Evolutionary conservation across 305 asterid genomes (phyloP), one percentile per base, ranked within the genome.

Genomic region (Fraxinus greggii): DNA sequence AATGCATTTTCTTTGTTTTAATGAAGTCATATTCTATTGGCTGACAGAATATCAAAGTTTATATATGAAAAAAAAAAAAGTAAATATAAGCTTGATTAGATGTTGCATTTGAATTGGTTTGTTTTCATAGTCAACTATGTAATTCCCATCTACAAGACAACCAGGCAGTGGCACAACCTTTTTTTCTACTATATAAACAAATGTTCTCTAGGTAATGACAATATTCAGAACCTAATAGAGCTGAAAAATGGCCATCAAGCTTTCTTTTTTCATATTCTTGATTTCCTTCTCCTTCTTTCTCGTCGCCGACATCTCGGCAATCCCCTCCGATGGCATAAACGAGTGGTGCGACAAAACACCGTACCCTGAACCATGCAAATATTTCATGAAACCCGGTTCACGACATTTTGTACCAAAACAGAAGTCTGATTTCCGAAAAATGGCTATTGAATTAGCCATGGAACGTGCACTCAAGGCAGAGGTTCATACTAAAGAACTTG

Each of bases 331-430:
- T 7, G 88, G 73, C 48, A 26, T 87, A 29, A 76, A 51, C 56
- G 32, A 65, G 83, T 91, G 97, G 97, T 93, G 97, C 90, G 72
- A 83, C 86, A 86, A 88, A 87, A 91, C 93, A 61, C 95, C 97
- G 0, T 86, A 89, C 85, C 95, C 95, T 3, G 79, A 87, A 8
- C 92, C 87, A 85, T 92, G 97, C 91, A 91, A 91, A n/a, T 40
- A 90, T 24, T 89, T 86, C 92, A 75, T 88, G 86, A 73, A 29
- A 35, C 81, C 81, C 1, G 80, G 78, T 3, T 79, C 85, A 4
- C 42, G 24, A 61, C 75, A 28, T 76, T 21, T 42, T 31, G 15
- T 19, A 0, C 92, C 94, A 10, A 86, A 84, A 24, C 69, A 83
- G 48, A 91, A 83, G 59, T 79, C 87, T 0, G 93, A 89, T 56